These are phyloP conservation scores for Coemansia sp. DNA, from an alignment of 192 early-diverging fungal genomes.

Conservation along the genomic window DNA sequence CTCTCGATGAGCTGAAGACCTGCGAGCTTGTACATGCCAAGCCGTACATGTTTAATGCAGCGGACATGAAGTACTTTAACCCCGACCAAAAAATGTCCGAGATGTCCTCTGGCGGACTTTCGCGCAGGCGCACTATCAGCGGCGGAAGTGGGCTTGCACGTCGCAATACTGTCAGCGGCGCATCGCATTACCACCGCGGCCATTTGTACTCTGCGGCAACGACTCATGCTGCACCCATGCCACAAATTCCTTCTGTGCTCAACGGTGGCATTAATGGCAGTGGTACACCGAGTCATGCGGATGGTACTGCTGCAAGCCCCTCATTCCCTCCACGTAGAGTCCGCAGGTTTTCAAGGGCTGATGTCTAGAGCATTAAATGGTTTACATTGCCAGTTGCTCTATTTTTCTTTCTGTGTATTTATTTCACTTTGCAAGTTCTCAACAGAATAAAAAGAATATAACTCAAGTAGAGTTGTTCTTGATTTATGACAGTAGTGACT, in stretches of 20 bases:
- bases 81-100: conserved; percentile 45
- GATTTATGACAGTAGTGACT: neutral
- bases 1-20: conserved; percentile 42
- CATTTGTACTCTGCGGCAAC: conserved; percentile 34
- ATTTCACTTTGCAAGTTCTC: neutral
- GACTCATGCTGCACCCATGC: conserved; percentile 16
- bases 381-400: neutral
- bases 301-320: conserved; percentile 21
- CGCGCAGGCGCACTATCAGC: conserved; percentile 52
- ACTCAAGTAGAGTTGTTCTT: neutral
- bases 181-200: conserved; percentile 55
- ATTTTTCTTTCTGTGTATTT: conserved; percentile 2
- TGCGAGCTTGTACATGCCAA: conserved; percentile 50
- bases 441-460: neutral
- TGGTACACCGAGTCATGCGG: neutral
- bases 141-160: conserved; percentile 46
- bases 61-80: conserved; percentile 55
- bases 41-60: conserved; percentile 40
- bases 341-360: conserved; percentile 32
- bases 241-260: conserved; percentile 26
- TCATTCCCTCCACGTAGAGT: conserved; percentile 29
- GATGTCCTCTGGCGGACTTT: conserved; percentile 27
- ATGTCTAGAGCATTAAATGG: conserved; percentile 3
- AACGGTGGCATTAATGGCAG: neutral
- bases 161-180: conserved; percentile 57